Base-by-base conservation (phyloP, 2,329 filamentous ascomycete genomes). In the Rachicladosporium sp. region DNA sequence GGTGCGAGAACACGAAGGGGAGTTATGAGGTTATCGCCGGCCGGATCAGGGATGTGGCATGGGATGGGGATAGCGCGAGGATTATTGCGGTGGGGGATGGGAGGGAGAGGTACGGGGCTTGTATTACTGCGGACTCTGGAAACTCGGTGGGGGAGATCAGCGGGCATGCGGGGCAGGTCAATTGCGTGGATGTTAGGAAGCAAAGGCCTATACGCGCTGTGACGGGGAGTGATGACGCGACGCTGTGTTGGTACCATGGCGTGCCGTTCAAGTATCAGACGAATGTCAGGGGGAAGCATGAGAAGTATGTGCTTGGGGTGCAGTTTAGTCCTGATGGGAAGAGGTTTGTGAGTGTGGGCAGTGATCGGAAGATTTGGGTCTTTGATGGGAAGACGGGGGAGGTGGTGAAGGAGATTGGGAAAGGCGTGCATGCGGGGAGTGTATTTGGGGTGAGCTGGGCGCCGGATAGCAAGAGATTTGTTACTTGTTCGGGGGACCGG, bases 321-420 rank as follows among this genome's bases (percentile, higher is more conserved):
- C 83, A 79, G 2, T 98, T 95, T 62, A 89, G 85, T 21, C 89
- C 89, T 0, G 88, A 96, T 57, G 91, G 91, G 35, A 77, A 70
- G 31, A 68, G 70, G 30, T 68, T 98, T 45, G 83, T 91, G 27
- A 94, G 82, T 38, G 89, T 95, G 2, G 89, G 91, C 30, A 86
- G 83, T n/a, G 91, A 98, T 62, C 80, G 80, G 58, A 78, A 76
- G 56, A 94, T 98, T 48, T 93, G 91, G 70, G 68, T 98, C 7
- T 98, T 95, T 58, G 87, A 98, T 59, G 91, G 89, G 46, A 94
- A 93, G 71, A 94, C 87, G 10, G 91, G 91, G 23, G 87, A 94
- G 57, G 73, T 81, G 1, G 83, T 78, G 33, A 74, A 68, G 43
- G 73, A 84, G 50, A 80, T 98, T 51, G 82, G 82, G 7, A 80